phyloP scores from a whole-genome alignment of 1,284 basidiomycete species.

The Fistulinella cinereoalba region DNA sequence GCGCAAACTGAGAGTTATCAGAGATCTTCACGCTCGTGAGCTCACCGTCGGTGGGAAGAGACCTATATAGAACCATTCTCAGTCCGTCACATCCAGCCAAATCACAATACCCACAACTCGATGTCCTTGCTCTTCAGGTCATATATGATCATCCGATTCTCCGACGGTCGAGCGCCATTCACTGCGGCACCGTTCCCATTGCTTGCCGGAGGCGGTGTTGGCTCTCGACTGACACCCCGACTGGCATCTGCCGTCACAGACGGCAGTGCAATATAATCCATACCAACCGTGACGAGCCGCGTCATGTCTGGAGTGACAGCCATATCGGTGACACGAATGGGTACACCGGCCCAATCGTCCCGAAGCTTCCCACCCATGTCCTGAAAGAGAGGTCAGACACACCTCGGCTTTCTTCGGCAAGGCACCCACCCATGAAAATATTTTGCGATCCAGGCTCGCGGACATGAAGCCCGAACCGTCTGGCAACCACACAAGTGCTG shows the following conservation, averaged over 20 bases:
- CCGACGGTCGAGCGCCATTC: slow-evolving; percentile 41
- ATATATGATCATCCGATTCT: slow-evolving; percentile 74
- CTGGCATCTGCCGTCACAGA: slow-evolving; percentile 32
- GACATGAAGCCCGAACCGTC: slow-evolving; percentile 90
- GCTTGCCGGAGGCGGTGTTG: slow-evolving; percentile 36
- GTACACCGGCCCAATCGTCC: slow-evolving; percentile 68
- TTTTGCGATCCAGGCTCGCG: slow-evolving; percentile 83
- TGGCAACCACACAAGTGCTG: slow-evolving; percentile 84
- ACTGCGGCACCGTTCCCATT: slow-evolving; percentile 37
- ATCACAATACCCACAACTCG: slow-evolving; percentile 53
- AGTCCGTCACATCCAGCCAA: slow-evolving; percentile 12
- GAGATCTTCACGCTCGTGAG: slow-evolving; percentile 89
- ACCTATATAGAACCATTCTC: slow-evolving; percentile 41
- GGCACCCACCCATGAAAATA: slow-evolving; percentile 80
- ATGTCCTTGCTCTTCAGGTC: slow-evolving; percentile 63
- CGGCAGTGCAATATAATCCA: slow-evolving; percentile 43
- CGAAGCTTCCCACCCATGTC: slow-evolving; percentile 69
- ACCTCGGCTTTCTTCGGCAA: slow-evolving; percentile 6
- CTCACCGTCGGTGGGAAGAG: slow-evolving; percentile 69
- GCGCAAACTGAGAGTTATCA: slow-evolving; percentile 79
- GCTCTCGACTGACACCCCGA: slow-evolving; percentile 34
- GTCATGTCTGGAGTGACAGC: slow-evolving; percentile 84
- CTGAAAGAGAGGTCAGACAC: slow-evolving; percentile 40
- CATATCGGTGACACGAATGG: slow-evolving; percentile 87
- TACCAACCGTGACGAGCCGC: slow-evolving; percentile 81